Evolutionary conservation across 495 filamentous ascomycete genomes (phyloP).

Genomic region (Pseudevernia furfuracea): DNA sequence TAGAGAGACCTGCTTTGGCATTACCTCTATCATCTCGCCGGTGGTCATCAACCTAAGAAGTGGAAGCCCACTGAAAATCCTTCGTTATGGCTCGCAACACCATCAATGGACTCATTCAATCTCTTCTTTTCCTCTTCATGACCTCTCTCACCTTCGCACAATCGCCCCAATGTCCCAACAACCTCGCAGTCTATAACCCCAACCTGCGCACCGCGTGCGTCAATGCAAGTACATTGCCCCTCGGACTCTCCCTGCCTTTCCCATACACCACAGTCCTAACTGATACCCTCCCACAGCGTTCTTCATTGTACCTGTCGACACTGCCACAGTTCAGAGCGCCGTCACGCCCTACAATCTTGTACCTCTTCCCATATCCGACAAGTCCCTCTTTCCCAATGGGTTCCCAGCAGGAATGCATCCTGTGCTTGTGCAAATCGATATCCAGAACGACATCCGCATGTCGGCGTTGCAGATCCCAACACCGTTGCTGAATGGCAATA

Average conservation of each 20-base stretch:
- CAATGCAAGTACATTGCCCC: slow-evolving; percentile 5
- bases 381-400: slow-evolving; percentile 16
- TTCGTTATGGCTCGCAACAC: background rate
- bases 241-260: background rate
- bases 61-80: no score
- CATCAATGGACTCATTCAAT: background rate
- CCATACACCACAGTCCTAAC: background rate
- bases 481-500: slow-evolving; percentile 7
- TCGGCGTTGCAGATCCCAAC: slow-evolving; percentile 11
- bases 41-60: no score
- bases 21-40: no score
- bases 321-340: background rate
- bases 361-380: slow-evolving; percentile 13
- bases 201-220: slow-evolving; percentile 9
- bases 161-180: slow-evolving; percentile 16
- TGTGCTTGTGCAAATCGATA: slow-evolving; percentile 4
- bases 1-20: no score
- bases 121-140: background rate
- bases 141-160: background rate
- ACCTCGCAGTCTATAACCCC: slow-evolving; percentile 15
- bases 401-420: slow-evolving; percentile 16
- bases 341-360: slow-evolving; percentile 16
- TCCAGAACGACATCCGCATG: slow-evolving; percentile 23
- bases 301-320: slow-evolving; percentile 18
- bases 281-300: slow-evolving; percentile 4